Evolutionary conservation across 2,329 filamentous ascomycete species (phyloP), one percentile per base, ranked within the genome.

Genomic region (Sporothrix humicola): DNA sequence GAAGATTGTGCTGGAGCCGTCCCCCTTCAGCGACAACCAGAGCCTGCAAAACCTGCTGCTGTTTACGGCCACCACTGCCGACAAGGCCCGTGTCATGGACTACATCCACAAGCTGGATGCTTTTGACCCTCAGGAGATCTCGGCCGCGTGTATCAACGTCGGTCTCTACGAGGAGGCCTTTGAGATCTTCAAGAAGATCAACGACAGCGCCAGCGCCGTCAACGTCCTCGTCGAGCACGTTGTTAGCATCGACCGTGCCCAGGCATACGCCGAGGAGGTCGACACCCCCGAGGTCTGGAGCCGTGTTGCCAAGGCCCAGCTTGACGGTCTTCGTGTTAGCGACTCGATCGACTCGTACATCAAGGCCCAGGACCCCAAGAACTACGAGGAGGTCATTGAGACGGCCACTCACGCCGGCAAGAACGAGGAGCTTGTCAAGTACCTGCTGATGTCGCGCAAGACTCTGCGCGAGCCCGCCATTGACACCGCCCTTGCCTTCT

Each of bases 1-100:
- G 87, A 99, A 98, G 90, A 99, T 99, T 77, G 95, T 99, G 46
- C 86, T 99, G n/a, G 96, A 99, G 86, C 97, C 96, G n/a, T 97
- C 95, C 4, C 93, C 93, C 5, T 99, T 99, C 87, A 98, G 94
- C 79, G 97, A 99, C 84, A 99, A 99, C 83, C 90, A 94, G 79
- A 98, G 93, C 81, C 87, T 99, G 73, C 97, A 99, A 84, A 99
- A 99, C 83, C 85, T 99, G 74, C 89, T 99, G 75, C 93, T 99
- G 87, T 91, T 98, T 79, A 99, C 96, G 37, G 96, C 97, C 61
- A 94, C 94, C 78, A 98, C 98, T 86, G 95, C 96, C 13, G 97
- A 99, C 82, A 97, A 98, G 85, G 89, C 91, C 70, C 93, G 94
- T 78, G 91, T 99, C 73, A 97, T 97, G 90, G 93, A 95, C 81